A percentile compares a stretch with the other conserved stretches of the same genome.
phyloP scores from a whole-genome alignment of 768 basidiomycete genomes.

The Pisolithus marmoratus region DNA sequence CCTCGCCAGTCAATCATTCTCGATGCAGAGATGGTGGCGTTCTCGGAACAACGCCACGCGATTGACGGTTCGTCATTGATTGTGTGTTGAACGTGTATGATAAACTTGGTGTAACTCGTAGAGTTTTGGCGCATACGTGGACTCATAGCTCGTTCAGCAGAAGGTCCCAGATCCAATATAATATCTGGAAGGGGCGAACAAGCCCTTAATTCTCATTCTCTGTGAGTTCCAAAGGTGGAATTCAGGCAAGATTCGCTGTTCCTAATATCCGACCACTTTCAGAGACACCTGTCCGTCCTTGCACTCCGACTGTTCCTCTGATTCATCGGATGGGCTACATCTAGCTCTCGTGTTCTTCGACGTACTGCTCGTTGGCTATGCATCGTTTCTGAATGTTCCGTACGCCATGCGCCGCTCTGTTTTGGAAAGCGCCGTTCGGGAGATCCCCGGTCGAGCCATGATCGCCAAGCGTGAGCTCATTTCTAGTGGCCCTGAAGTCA shows the following conservation, averaged over 20 bases:
- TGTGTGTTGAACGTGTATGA: not conserved
- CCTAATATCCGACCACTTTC: not conserved
- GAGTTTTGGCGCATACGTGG: slow-evolving; percentile 74
- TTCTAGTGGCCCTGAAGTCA: slow-evolving; percentile 7
- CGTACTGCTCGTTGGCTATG: slow-evolving; percentile 62
- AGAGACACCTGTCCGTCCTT: slow-evolving; percentile 39
- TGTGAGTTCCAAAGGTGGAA: slow-evolving; percentile 9
- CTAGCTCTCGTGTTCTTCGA: slow-evolving; percentile 89
- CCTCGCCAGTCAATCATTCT: slow-evolving; percentile 43
- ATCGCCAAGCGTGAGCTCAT: slow-evolving; percentile 54
- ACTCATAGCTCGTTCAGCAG: slow-evolving; percentile 53
- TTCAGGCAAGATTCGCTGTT: not conserved
- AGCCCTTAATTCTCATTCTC: slow-evolving; percentile 16
- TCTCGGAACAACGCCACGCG: slow-evolving; percentile 43
- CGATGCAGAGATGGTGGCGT: slow-evolving; percentile 92
- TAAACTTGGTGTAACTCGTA: slow-evolving; percentile 19
- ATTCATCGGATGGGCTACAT: slow-evolving; percentile 36
- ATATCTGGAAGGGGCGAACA: slow-evolving; percentile 11
- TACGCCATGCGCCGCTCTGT: slow-evolving; percentile 56
- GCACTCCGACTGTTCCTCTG: slow-evolving; percentile 32
- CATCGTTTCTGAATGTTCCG: slow-evolving; percentile 45
- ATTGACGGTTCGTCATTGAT: slow-evolving; percentile 60
- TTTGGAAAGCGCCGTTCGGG: slow-evolving; percentile 52
- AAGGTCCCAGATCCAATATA: slow-evolving; percentile 41
- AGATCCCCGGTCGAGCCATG: slow-evolving; percentile 56